Evolutionary conservation across 192 early-diverging fungal genomes (phyloP), one percentile per base, ranked within the genome.

Genomic region (Backusella australiensis): DNA sequence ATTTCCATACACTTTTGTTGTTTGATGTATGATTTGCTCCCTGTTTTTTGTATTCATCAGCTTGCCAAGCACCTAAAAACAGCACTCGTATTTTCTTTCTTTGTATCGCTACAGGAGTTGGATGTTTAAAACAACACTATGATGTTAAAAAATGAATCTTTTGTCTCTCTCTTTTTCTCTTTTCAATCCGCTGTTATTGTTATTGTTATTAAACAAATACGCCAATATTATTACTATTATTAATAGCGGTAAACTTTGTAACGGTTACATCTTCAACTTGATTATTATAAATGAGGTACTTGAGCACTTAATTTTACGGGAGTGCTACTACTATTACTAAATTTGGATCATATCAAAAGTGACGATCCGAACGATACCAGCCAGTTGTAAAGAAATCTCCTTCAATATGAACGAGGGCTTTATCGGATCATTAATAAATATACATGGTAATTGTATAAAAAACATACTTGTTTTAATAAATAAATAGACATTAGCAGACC

Each of bases 1-100:
- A 63, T 63, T 63, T 63, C 56, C 56, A 63, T 63, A 63, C 56
- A 63, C n/a, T 23, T 44, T 14, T 53, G 52, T 53, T 53, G 52
- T 53, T 53, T 59, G 23, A 29, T 29, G 23, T 29, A 59, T 23
- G 6, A 6, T n/a, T 29, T 63, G 26, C 23, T 63, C 56, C 56
- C 53, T 59, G 32, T 59, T 59, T 56, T 53, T 53, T 21, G 6
- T n/a, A 21, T 19, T 7, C 9, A 59, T 21, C 53, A 59, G 26
- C 19, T 49, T 49, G 46, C 15, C 46, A 49, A 49, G 19, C 19
- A 49, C 6, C 19, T 49, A n/a, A 49, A 17, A 17, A 49, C 46
- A 4, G 4, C 19, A 49, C 19, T 49, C 12, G 42, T 6, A 44
- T n/a, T n/a, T 49, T 46, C 19, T n/a, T 49, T 5, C 6, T 49